Evolutionary conservation across 2,329 filamentous ascomycete genomes (phyloP).

Genomic region (Fusarium buharicum): DNA sequence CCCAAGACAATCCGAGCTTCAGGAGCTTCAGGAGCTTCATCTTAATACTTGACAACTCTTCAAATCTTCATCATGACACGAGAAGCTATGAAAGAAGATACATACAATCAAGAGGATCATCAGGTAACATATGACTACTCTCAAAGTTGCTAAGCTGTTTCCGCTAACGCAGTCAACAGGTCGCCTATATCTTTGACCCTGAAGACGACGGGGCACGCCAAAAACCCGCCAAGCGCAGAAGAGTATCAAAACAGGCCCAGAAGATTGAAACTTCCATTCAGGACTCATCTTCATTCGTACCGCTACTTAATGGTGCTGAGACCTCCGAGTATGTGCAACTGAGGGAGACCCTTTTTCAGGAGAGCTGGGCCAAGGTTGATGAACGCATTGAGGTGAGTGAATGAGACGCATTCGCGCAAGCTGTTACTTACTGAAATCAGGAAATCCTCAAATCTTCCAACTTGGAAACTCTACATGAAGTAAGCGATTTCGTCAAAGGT

Average conservation of each 20-base stretch:
- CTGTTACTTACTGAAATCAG: constrained; percentile 49
- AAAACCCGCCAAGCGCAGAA: constrained; percentile 66
- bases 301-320: constrained; percentile 67
- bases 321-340: constrained; percentile 58
- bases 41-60: background rate
- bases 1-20: constrained; percentile 18
- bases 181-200: constrained; percentile 71
- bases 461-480: constrained; percentile 67
- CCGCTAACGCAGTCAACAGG: constrained; percentile 54
- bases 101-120: constrained; percentile 57
- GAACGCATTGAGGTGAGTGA: constrained; percentile 64
- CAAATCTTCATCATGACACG: constrained; percentile 38
- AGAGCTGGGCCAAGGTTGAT: constrained; percentile 73
- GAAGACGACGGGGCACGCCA: constrained; percentile 51
- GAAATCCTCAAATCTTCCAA: constrained; percentile 69
- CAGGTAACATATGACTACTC: constrained; percentile 49
- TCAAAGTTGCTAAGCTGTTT: background rate
- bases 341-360: constrained; percentile 69
- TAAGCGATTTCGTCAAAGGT: constrained; percentile 64
- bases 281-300: constrained; percentile 55
- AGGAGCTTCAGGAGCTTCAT: constrained; percentile 25
- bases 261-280: constrained; percentile 17
- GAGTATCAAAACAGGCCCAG: constrained; percentile 57
- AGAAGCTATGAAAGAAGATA: constrained; percentile 38
- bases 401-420: constrained; percentile 30